Conservation (phyloP, 2,329 filamentous ascomycete genomes). For the Xylaria sp. region DNA sequence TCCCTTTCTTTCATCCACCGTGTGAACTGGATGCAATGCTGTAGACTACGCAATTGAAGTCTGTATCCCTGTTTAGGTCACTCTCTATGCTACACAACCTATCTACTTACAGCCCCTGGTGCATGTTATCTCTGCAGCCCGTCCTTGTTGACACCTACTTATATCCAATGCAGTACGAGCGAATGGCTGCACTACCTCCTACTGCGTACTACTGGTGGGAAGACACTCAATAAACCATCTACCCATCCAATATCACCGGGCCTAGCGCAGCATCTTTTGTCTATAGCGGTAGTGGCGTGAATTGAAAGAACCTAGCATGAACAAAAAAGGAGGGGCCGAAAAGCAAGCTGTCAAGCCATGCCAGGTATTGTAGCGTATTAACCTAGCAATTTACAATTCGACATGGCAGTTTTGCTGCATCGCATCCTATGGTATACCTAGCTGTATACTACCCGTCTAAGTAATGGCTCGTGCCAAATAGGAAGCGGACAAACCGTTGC, state of each 20-base stretch:
- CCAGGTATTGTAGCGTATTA: slow-evolving; percentile 11
- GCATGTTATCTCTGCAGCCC: slow-evolving; percentile 7
- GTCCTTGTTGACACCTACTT: background rate
- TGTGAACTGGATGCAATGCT: background rate
- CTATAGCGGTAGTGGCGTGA: background rate
- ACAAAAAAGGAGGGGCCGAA: slow-evolving; percentile 12
- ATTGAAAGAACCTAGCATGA: background rate
- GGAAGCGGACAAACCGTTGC: slow-evolving; percentile 8
- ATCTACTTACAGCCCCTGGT: background rate
- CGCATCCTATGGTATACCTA: background rate
- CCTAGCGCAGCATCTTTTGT: slow-evolving; percentile 1
- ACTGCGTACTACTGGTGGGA: too few species aligned
- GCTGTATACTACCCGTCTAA: background rate
- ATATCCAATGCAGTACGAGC: background rate
- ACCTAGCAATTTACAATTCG: slow-evolving; percentile 19
- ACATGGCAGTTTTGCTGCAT: background rate
- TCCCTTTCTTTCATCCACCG: background rate
- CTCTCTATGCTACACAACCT: background rate
- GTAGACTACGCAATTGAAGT: too few species aligned
- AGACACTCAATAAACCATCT: background rate
- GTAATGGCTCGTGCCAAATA: slow-evolving; percentile 1
- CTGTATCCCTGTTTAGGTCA: slow-evolving; percentile 12
- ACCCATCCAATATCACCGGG: background rate
- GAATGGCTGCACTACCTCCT: too few species aligned
- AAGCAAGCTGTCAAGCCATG: slow-evolving; percentile 24